Evolutionary conservation across 257 asterid genomes (phyloP).

Genomic region (Capsicum chinense): DNA sequence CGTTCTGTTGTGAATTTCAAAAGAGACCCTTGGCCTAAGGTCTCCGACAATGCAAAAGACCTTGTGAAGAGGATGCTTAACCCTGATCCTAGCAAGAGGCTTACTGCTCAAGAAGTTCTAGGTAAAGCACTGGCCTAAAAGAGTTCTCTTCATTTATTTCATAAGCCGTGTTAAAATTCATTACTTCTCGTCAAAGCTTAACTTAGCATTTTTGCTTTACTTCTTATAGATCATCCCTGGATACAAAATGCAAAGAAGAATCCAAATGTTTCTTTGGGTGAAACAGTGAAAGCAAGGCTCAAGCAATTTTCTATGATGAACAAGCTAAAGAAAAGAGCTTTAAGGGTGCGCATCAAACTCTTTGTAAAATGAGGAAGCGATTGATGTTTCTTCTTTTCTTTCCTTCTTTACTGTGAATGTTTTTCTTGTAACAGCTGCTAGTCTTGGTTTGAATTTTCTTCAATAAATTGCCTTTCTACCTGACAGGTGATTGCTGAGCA

Average conservation of each 20-base stretch:
- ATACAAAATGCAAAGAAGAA: slow-evolving; percentile 55
- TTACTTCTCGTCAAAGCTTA: not conserved
- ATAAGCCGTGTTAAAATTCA: not conserved
- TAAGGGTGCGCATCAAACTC: slow-evolving; percentile 44
- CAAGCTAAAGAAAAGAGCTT: slow-evolving; percentile 60
- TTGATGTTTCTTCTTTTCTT: not conserved
- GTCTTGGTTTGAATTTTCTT: not conserved
- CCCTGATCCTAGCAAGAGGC: slow-evolving; percentile 57
- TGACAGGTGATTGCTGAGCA: slow-evolving; percentile 56
- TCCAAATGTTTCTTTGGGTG: slow-evolving; percentile 56
- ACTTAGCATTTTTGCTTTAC: slow-evolving; percentile 8
- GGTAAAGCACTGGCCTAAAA: slow-evolving; percentile 35
- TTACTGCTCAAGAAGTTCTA: slow-evolving; percentile 55
- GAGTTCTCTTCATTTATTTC: not conserved
- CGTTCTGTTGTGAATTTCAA: slow-evolving; percentile 54
- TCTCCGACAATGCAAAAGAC: slow-evolving; percentile 56
- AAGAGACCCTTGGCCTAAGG: slow-evolving; percentile 62
- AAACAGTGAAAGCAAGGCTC: slow-evolving; percentile 56
- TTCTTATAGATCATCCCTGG: slow-evolving; percentile 59
- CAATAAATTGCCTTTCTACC: slow-evolving; percentile 22
- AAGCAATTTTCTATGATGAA: slow-evolving; percentile 58
- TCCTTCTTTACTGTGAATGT: not conserved
- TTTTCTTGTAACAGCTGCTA: slow-evolving; percentile 7
- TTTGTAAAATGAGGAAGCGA: not conserved
- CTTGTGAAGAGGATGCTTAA: slow-evolving; percentile 57